These are phyloP conservation scores for Paramecium tetraurelia DNA, from an alignment of 73 alveolate species.

Conservation along the genomic window DNA sequence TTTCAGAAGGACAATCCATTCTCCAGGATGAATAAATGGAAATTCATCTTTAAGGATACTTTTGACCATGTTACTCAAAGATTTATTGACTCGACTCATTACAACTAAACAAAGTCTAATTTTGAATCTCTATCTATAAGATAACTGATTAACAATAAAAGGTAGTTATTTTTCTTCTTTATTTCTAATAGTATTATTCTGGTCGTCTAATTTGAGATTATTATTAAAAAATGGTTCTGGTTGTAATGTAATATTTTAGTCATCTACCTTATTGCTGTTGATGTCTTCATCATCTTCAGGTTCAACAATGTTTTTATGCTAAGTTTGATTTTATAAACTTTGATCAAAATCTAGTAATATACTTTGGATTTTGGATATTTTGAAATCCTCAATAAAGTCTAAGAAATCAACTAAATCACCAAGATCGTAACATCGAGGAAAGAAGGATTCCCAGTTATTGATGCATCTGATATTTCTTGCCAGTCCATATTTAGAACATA, in stretches of 20 bases:
- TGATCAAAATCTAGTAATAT: background rate
- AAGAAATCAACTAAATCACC: constrained; percentile 79
- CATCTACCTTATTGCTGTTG: background rate
- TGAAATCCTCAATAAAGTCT: constrained; percentile 85
- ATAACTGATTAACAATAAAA: background rate
- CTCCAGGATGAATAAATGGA: constrained; percentile 51
- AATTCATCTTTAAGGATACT: background rate
- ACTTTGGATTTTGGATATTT: constrained; percentile 45
- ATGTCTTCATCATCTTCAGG: background rate
- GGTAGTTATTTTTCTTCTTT: constrained; percentile 21
- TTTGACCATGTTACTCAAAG: background rate
- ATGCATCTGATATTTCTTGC: constrained; percentile 77
- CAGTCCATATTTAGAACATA: constrained; percentile 79
- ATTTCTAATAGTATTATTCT: background rate
- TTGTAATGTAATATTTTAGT: background rate
- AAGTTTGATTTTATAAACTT: background rate
- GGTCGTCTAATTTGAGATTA: background rate
- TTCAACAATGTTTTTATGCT: background rate
- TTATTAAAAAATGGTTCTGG: background rate
- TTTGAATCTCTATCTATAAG: background rate
- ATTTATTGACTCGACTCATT: background rate
- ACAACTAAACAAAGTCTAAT: background rate
- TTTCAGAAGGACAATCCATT: background rate
- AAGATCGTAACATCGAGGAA: constrained; percentile 85
- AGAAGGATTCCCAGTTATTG: constrained; percentile 71